Base-by-base conservation (phyloP, 345 rosid genomes). In the Dipteronia dyeriana region DNA sequence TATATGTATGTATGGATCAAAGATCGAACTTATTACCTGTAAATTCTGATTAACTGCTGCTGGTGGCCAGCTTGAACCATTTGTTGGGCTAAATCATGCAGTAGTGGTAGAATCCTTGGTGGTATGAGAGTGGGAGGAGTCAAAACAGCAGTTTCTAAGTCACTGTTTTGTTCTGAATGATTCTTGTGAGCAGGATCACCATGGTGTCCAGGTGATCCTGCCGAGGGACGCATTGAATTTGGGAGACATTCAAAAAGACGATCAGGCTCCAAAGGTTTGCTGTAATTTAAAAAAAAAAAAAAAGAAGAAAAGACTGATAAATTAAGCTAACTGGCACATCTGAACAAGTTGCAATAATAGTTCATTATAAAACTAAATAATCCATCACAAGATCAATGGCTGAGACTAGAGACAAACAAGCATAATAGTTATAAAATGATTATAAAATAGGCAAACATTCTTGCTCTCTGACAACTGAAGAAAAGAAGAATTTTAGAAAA, bases 241-340 rank as follows among this genome's bases (percentile, higher is more conserved):
- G 99, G 99, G 60, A 96, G 94, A 84, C 99, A 90, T 76, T 92
- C 97, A 77, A 92, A 96, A 82, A 96, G 95, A 70, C 91, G 95
- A 79, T 94, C 99, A 81, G 99, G 95, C 78, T 96, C 98, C 82
- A 94, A 91, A 2, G 99, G 91, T 79, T 94, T 94, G 88, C 98
- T 96, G 92, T 77, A 83, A 74, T 76, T 77, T 68, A 38, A 63
- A 26, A 68, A 39, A 62, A 53, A 26, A 26, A 76, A 70, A 81
- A 73, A 76, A 1, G 72, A 73, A 74, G 53, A 14, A 31, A 34
- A 63, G 54, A 47, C 10, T 25, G 25, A 69, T 49, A 62, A 82
- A 54, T 56, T 17, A 76, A 76, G 74, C 56, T 71, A 66, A 72
- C 34, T 65, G 72, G 34, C 53, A 49, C 7, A 59, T 62, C 43